Percentiles rank a stretch among this genome's conserved stretches.
Evolutionary conservation across 2,329 filamentous ascomycete genomes (phyloP).

Genomic region (Diaporthe amygdali): DNA sequence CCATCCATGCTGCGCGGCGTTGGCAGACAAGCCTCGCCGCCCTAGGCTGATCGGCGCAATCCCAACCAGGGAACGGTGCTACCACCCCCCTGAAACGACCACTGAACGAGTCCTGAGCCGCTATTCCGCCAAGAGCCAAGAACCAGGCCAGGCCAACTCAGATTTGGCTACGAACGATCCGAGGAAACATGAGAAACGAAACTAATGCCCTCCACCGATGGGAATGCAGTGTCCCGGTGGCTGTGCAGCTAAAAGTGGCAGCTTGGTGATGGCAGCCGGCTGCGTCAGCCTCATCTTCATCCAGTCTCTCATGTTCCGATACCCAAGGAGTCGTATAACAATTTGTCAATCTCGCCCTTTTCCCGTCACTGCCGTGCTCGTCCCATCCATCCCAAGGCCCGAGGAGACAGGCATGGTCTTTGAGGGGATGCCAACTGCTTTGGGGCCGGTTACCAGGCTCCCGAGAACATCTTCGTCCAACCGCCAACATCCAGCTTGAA

Average conservation of each 20-base stretch:
- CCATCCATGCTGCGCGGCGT: neutral
- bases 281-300: constrained; percentile 13
- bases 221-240: neutral
- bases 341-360: neutral
- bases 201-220: neutral
- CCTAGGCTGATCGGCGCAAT: constrained; percentile 17
- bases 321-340: neutral
- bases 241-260: neutral
- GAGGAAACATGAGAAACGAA: constrained; percentile 10
- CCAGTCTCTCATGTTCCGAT: constrained; percentile 8
- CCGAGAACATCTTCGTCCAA: neutral
- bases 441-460: neutral
- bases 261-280: neutral
- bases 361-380: constrained; percentile 7
- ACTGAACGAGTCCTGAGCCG: constrained; percentile 3
- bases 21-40: neutral
- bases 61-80: neutral
- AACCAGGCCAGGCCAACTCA: neutral
- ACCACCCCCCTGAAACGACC: constrained; percentile 15
- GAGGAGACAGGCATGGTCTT: neutral
- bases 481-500: neutral
- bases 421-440: neutral
- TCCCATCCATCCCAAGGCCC: neutral
- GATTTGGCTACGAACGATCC: constrained; percentile 2
- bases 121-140: neutral